Evolutionary conservation across 371 early-diverging fungal genomes (phyloP).

Genomic region (Fennellomyces sp.): DNA sequence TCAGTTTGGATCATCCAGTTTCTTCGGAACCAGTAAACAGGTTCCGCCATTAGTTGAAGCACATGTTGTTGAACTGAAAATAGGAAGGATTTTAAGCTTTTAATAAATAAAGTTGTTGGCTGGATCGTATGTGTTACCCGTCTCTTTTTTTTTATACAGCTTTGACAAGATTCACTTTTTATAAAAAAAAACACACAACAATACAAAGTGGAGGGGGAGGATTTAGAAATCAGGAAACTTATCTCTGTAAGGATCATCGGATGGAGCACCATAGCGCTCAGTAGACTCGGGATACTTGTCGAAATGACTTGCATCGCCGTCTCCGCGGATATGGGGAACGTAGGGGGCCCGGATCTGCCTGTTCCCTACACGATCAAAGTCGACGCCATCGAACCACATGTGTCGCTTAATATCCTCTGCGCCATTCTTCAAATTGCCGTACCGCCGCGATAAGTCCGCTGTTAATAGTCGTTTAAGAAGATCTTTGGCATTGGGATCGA

Average conservation of each 20-base stretch:
- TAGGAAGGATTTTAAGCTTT: no score
- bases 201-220: background rate
- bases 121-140: no score
- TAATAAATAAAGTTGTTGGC: no score
- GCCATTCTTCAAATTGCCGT: slow-evolving; percentile 91
- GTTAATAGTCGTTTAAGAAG: slow-evolving; percentile 88
- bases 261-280: slow-evolving; percentile 60
- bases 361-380: slow-evolving; percentile 83
- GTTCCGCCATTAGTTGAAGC: no score
- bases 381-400: slow-evolving; percentile 94
- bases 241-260: slow-evolving; percentile 39
- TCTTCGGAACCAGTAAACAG: no score
- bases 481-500: slow-evolving; percentile 91
- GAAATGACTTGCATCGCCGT: slow-evolving; percentile 96
- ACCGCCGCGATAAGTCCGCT: slow-evolving; percentile 86
- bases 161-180: no score
- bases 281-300: slow-evolving; percentile 89
- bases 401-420: slow-evolving; percentile 92
- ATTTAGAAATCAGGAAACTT: slow-evolving; percentile 37
- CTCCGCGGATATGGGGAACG: slow-evolving; percentile 81
- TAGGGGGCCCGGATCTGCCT: slow-evolving; percentile 90
- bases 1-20: no score
- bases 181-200: no score
- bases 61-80: no score
- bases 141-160: no score